Evolutionary conservation across 176 grass and related monocot genomes (phyloP), one percentile per base, ranked within the genome.

Genomic region (Luzula sylvatica): DNA sequence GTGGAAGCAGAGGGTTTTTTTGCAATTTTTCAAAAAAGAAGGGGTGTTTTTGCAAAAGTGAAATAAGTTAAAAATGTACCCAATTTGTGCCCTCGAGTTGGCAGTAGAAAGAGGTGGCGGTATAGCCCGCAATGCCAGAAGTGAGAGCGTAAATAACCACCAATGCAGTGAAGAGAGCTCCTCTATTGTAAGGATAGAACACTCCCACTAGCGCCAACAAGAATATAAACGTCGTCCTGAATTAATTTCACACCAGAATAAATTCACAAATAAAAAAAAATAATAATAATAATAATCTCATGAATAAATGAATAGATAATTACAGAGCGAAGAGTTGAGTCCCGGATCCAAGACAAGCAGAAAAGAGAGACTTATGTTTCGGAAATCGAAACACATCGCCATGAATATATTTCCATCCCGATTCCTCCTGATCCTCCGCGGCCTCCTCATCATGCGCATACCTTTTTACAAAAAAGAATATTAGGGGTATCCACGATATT

Each of bases 371-470:
- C 58, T 89, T 88, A 61, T 95, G 79, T 65, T 85, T 75, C 40
- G 90, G 90, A 25, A 88, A 95, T 6, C 90, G 66, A 55, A 95
- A 95, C 18, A 95, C 83, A 67, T 95, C 90, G 57, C 90, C 90
- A 13, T 95, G 90, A 27, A 95, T 95, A 46, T 95, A 95, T 23
- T 95, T 95, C 90, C 90, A 95, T 28, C 90, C 90, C 70, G 78
- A 82, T 54, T 95, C 90, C 78, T 95, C 90, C 78, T 89, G 74
- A 49, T 95, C 90, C 54, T 95, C 90, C 84, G 67, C 79, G 38
- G 55, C 78, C 56, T 95, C 90, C 77, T 95, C 90, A 53, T 95
- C 90, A 76, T 95, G 90, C 9, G 80, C 83, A 76, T 95, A 95
- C 62, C 90, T 95, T 75, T 46, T 27, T 44, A 75, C 24, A 42